phyloP scores from a whole-genome alignment of 2,329 filamentous ascomycete genomes.

The Fusarium brachygibbosum region DNA sequence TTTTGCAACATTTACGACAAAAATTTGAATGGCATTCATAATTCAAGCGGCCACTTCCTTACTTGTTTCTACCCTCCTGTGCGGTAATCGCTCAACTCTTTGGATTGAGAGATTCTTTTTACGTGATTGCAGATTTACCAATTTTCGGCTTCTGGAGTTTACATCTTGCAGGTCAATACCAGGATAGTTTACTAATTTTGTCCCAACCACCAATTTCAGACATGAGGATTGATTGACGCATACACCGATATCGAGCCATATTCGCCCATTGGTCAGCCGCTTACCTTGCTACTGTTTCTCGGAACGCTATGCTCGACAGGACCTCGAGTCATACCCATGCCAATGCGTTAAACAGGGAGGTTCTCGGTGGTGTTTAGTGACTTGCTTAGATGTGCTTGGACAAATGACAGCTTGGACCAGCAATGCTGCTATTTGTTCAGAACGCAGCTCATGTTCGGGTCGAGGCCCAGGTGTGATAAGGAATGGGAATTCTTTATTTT shows the following conservation, averaged over 20 bases:
- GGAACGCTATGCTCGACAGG: not conserved
- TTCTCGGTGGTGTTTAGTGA: conserved; percentile 6
- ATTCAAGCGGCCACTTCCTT: conserved; percentile 9
- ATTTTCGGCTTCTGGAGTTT: conserved; percentile 1
- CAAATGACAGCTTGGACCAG: conserved; percentile 3
- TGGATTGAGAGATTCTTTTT: not conserved
- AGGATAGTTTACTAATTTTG: not conserved
- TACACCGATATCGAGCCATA: not conserved
- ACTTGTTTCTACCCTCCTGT: not conserved
- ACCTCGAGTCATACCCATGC: conserved; percentile 10
- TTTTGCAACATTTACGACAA: conserved; percentile 44
- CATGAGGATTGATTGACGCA: not conserved
- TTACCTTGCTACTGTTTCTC: not conserved
- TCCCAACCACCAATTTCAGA: not conserved
- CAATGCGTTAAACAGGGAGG: conserved; percentile 2
- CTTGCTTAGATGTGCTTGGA: not conserved
- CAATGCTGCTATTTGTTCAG: conserved; percentile 4
- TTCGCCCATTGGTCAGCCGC: not conserved
- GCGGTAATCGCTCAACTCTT: conserved; percentile 17
- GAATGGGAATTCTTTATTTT: not conserved
- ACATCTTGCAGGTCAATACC: not conserved
- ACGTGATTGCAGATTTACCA: not conserved
- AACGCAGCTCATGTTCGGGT: conserved; percentile 7
- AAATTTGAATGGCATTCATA: conserved; percentile 34
- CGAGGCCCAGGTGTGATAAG: conserved; percentile 8